Conservation (phyloP, 2,329 filamentous ascomycete genomes). For the Cladosporium sp. region DNA sequence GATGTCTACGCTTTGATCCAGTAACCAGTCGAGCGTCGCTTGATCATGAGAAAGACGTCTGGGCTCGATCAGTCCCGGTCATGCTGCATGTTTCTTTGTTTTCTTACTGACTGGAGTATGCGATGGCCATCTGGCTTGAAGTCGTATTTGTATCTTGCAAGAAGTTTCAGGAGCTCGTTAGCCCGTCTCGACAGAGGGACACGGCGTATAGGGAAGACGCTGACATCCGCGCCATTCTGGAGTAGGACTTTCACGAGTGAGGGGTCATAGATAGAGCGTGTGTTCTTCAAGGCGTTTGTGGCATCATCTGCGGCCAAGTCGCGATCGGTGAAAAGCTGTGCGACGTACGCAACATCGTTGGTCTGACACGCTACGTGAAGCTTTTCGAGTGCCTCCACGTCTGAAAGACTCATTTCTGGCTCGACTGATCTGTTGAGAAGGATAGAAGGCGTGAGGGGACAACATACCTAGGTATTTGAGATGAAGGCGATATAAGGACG, state of each 20-base stretch:
- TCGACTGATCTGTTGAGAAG: background rate
- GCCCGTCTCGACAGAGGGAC: background rate
- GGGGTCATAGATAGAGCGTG: background rate
- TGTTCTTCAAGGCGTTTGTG: background rate
- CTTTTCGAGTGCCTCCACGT: background rate
- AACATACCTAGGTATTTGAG: background rate
- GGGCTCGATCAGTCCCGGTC: background rate
- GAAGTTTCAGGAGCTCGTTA: slow-evolving; percentile 2
- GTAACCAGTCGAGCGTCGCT: slow-evolving; percentile 22
- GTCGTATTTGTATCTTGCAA: slow-evolving; percentile 15
- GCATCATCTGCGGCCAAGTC: background rate
- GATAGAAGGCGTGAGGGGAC: no score
- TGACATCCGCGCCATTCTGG: slow-evolving; percentile 6
- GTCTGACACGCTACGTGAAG: background rate
- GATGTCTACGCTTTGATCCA: slow-evolving; percentile 23
- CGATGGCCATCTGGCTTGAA: slow-evolving; percentile 16
- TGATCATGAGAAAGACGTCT: slow-evolving; percentile 18
- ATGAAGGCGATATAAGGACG: background rate
- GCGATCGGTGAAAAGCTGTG: background rate
- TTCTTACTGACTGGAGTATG: background rate
- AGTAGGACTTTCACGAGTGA: background rate
- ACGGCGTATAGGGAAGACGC: background rate
- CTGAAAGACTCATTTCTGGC: background rate
- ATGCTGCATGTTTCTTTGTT: no score
- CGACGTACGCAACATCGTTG: background rate